Evolutionary conservation across 768 basidiomycete species (phyloP).

Genomic region (Panellus pusillus): DNA sequence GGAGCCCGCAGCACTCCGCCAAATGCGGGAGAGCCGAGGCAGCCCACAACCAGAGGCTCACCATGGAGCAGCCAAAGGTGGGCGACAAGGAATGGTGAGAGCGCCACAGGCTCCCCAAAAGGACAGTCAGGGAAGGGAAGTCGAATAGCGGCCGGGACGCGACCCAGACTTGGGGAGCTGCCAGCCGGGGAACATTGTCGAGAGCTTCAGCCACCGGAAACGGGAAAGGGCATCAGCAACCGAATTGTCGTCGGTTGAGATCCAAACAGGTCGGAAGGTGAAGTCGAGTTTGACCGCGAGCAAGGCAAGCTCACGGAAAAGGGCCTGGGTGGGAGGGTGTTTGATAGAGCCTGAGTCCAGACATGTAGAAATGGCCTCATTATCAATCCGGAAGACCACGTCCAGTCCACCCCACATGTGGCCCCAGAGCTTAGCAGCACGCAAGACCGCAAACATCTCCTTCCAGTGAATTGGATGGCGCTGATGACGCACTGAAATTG

Average conservation of each 20-base stretch:
- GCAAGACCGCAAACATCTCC: not conserved
- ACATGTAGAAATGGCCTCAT: conserved; percentile 1
- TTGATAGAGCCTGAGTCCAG: not conserved
- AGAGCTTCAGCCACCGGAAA: too few species aligned
- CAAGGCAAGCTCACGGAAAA: not conserved
- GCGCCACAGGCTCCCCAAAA: too few species aligned
- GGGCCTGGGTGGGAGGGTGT: conserved; percentile 5
- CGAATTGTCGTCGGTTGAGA: not conserved
- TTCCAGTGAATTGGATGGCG: not conserved
- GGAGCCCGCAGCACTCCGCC: too few species aligned
- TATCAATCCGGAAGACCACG: conserved; percentile 3
- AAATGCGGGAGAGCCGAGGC: too few species aligned
- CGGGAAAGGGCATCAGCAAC: conserved; percentile 3
- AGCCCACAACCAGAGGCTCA: too few species aligned
- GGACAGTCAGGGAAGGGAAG: too few species aligned
- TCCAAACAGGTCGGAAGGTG: not conserved
- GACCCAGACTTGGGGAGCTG: too few species aligned
- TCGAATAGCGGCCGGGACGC: too few species aligned
- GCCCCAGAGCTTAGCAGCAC: not conserved
- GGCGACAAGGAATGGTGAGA: too few species aligned
- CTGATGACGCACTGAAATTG: not conserved
- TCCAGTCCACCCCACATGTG: not conserved
- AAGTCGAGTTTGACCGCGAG: not conserved
- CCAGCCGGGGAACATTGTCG: too few species aligned
- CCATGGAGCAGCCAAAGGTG: too few species aligned